These are phyloP conservation scores for Rhynchospora tenuis DNA, from an alignment of 176 grass and related monocot genomes.

Conservation along the genomic window DNA sequence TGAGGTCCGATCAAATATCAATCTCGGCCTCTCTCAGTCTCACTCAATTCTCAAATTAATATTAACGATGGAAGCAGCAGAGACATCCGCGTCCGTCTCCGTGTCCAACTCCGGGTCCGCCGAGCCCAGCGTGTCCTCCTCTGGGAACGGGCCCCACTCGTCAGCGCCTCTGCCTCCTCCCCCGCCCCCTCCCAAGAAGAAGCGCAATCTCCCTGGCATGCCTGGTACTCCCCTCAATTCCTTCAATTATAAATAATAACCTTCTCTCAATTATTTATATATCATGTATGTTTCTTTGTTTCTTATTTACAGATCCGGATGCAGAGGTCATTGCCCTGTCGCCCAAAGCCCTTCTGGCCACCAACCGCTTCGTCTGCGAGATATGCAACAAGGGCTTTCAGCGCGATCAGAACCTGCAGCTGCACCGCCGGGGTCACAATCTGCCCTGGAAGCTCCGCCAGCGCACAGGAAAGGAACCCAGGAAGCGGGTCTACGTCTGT, in stretches of 20 bases:
- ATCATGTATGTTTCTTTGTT: neutral
- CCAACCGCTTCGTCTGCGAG: constrained; percentile 96
- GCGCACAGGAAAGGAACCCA: constrained; percentile 63
- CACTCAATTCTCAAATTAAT: no score
- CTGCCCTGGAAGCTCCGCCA: constrained; percentile 97
- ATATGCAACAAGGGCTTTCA: constrained; percentile 99
- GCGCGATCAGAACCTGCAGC: constrained; percentile 95
- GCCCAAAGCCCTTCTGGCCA: constrained; percentile 89
- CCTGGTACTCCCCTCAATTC: constrained; percentile 64
- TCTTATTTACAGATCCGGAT: constrained; percentile 81
- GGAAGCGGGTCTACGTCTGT: constrained; percentile 87
- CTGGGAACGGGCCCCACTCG: constrained; percentile 20
- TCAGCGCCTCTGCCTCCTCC: constrained; percentile 5
- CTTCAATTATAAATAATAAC: neutral
- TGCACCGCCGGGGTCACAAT: constrained; percentile 95
- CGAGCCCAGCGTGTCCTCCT: constrained; percentile 55
- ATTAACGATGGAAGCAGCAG: constrained; percentile 61
- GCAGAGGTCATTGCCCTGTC: constrained; percentile 98
- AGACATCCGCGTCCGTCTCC: constrained; percentile 44
- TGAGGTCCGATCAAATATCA: no score
- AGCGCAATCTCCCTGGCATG: constrained; percentile 97
- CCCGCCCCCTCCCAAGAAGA: constrained; percentile 59
- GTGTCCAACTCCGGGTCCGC: constrained; percentile 37
- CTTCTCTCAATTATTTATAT: constrained; percentile 4
- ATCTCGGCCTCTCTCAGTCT: no score